Evolutionary conservation across 2,329 filamentous ascomycete genomes (phyloP), one percentile per base, ranked within the genome.

Genomic region (Penicillium aurantiogriseum): DNA sequence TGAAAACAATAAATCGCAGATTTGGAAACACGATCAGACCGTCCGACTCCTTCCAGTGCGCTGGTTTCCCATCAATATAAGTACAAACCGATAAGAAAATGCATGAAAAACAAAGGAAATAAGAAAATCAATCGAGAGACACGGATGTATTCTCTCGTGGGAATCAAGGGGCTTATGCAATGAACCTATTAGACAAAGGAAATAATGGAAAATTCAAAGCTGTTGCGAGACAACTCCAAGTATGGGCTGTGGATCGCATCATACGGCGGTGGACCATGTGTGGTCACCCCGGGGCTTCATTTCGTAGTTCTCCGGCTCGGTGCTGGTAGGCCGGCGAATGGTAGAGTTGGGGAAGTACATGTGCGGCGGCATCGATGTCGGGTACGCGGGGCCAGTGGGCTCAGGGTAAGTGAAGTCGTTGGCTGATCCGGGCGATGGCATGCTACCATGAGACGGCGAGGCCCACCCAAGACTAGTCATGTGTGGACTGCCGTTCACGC

Each of bases 381-480:
- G 66, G 53, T 76, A 77, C 35, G 81, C 80, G 39, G 82, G 81
- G 49, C 84, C 82, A 27, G 79, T 80, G 5, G 85, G 85, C 66
- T 96, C 91, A 0, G 91, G 89, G 65, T 97, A 95, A 8, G 88
- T 86, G 70, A 95, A 96, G 60, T 90, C 86, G 63, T 91, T 92
- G 25, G 72, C 69, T 17, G 84, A 85, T 44, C 83, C 84, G 44
- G 92, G 89, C 9, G 89, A 88, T 10, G 88, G 86, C 63, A 91
- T 86, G 33, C 84, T 83, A 62, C 86, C 85, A 64, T 92, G 89
- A 2, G 87, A 85, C 4, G 92, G 92, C 5, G 92, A 95, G 64
- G 91, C 89, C 92, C 93, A 97, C 54, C 90, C 89, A 61, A 91
- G 83, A 59, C 83, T 86, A 60, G 79, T 77, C 86, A 96, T 91